A percentile compares a stretch with the other conserved stretches of the same genome.
Evolutionary conservation across 225 moss, liverwort and hornwort genomes (phyloP).

Genomic region (Neckera pumila): DNA sequence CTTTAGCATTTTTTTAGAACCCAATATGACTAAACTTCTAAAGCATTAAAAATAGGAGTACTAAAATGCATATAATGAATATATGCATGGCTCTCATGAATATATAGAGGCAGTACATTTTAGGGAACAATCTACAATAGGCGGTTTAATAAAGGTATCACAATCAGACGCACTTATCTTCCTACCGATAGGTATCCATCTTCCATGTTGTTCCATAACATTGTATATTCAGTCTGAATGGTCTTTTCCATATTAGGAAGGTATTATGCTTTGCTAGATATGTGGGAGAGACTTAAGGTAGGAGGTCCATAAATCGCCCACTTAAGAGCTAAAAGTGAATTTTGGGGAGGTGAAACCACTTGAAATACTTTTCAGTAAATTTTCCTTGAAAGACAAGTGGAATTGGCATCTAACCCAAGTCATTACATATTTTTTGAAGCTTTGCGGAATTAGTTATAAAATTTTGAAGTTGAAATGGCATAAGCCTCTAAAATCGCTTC

Average conservation of each 20-base stretch:
- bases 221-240: not conserved
- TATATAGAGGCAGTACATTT: not conserved
- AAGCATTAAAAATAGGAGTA: not conserved
- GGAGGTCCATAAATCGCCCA: too few species aligned
- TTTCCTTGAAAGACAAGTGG: too few species aligned
- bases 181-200: rapidly evolving
- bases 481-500: too few species aligned
- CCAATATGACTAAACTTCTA: rapidly evolving
- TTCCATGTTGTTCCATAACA: not conserved
- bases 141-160: rapidly evolving
- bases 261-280: not conserved
- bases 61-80: rapidly evolving
- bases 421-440: too few species aligned
- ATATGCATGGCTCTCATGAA: rapidly evolving
- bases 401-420: too few species aligned
- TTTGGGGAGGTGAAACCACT: too few species aligned
- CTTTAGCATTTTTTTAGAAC: not conserved
- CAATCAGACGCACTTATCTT: rapidly evolving
- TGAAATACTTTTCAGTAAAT: too few species aligned
- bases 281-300: rapidly evolving
- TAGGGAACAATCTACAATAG: not conserved
- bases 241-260: too few species aligned
- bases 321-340: too few species aligned
- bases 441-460: too few species aligned
- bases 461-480: too few species aligned